A percentile compares a stretch with the other conserved stretches of the same genome.
phyloP scores from a whole-genome alignment of 1,284 basidiomycete species.

The Cutaneotrichosporon dermatis region DNA sequence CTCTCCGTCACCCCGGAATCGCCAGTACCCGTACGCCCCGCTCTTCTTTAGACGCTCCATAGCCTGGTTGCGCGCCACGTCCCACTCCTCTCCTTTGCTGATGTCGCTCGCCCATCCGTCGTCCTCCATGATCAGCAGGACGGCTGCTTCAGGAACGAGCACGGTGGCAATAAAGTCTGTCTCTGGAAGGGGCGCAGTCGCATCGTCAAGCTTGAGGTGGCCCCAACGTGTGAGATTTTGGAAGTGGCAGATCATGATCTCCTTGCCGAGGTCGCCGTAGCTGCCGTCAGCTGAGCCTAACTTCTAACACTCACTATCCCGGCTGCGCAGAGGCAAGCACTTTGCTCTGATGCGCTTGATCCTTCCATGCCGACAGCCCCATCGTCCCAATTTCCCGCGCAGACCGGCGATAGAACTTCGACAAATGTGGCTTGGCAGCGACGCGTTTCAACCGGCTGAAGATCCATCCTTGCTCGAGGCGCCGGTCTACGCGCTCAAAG shows the following conservation, averaged over 20 bases:
- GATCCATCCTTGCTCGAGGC: conserved; percentile 30
- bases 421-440: conserved; percentile 20
- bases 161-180: conserved; percentile 38
- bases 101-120: conserved; percentile 9
- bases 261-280: conserved; percentile 39
- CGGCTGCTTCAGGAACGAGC: conserved; percentile 41
- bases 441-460: conserved; percentile 25
- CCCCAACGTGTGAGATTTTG: conserved; percentile 29
- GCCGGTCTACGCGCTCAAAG: conserved; percentile 24
- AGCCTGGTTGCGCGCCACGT: conserved; percentile 16
- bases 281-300: conserved; percentile 22
- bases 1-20: conserved; percentile 22
- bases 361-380: conserved; percentile 28
- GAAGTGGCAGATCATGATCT: conserved; percentile 32
- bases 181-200: conserved; percentile 24
- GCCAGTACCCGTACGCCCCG: conserved; percentile 30
- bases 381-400: conserved; percentile 18
- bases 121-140: conserved; percentile 41
- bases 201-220: conserved; percentile 11
- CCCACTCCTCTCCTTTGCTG: conserved; percentile 12
- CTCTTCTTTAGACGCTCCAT: conserved; percentile 25
- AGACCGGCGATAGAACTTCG: conserved; percentile 21
- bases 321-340: conserved; percentile 14
- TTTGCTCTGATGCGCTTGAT: conserved; percentile 17
- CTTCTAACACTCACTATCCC: conserved; percentile 39